phyloP scores from a whole-genome alignment of 148 eudicot species.

The Rhododendron ferrugineum region DNA sequence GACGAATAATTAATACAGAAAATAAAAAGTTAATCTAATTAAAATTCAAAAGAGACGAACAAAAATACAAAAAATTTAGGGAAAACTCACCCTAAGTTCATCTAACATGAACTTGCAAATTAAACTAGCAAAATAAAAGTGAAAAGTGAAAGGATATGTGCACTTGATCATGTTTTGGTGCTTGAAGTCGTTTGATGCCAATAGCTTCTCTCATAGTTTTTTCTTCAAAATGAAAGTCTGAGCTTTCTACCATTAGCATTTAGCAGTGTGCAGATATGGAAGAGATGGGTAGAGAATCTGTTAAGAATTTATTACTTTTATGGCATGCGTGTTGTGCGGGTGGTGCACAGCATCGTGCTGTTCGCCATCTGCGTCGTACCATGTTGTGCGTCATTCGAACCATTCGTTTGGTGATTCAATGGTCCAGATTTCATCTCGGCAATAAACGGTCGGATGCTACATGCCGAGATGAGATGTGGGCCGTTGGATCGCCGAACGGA shows the following conservation, averaged over 20 bases:
- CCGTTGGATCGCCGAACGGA: no score
- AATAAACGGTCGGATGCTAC: no score
- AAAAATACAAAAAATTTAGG: no score
- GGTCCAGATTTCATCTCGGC: no score
- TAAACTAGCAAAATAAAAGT: neutral
- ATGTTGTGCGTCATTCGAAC: no score
- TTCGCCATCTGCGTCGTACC: no score
- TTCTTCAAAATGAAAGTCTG: neutral
- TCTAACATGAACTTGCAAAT: neutral
- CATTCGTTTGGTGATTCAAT: no score
- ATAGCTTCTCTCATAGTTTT: neutral
- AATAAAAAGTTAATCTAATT: neutral
- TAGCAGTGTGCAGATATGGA: neutral
- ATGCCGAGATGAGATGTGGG: no score
- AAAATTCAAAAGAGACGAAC: no score
- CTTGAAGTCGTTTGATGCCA: neutral
- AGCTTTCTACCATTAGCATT: neutral
- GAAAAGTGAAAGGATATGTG: neutral
- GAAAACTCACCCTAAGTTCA: no score
- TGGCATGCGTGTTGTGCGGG: neutral
- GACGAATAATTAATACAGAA: no score
- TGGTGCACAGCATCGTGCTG: no score
- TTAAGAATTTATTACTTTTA: neutral
- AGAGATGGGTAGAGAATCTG: neutral
- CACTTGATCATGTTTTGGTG: neutral